Evolutionary conservation across 495 filamentous ascomycete genomes (phyloP).

Genomic region (Penicillium coffeae): DNA sequence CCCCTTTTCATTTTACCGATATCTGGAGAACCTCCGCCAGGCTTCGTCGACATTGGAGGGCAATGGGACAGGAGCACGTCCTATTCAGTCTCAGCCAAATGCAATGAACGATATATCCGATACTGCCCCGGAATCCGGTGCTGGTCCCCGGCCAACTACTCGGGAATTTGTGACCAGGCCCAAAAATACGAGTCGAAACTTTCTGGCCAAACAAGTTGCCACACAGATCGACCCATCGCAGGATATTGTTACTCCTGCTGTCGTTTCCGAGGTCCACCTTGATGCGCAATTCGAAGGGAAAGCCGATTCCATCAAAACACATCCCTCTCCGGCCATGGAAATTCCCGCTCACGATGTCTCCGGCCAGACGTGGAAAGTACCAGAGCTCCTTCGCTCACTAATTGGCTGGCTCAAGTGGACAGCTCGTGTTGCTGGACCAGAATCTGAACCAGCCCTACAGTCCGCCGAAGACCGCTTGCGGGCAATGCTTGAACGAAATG

Average conservation of each 20-base stretch:
- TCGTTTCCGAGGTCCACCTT: constrained; percentile 40
- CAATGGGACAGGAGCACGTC: constrained; percentile 7
- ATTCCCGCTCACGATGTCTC: neutral
- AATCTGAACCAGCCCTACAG: constrained; percentile 15
- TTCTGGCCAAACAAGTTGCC: constrained; percentile 22
- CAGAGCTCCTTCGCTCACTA: constrained; percentile 29
- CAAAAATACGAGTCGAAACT: constrained; percentile 24
- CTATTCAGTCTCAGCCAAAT: constrained; percentile 10
- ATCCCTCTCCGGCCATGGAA: neutral
- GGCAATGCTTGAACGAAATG: constrained; percentile 32
- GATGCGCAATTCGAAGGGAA: constrained; percentile 32
- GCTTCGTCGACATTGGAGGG: constrained; percentile 17
- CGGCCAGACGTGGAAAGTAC: constrained; percentile 1
- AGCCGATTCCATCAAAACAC: neutral
- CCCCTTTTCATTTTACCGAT: constrained; percentile 31
- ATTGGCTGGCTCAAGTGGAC: constrained; percentile 36
- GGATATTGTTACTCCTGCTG: constrained; percentile 32
- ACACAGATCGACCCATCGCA: constrained; percentile 7
- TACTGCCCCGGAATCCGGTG: neutral
- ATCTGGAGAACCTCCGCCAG: constrained; percentile 28
- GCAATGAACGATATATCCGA: neutral
- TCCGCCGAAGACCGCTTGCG: constrained; percentile 40
- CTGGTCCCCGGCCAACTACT: constrained; percentile 12
- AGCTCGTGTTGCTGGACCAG: constrained; percentile 17
- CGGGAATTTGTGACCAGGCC: constrained; percentile 33